Conservation (phyloP, 2,329 filamentous ascomycete genomes). For the Lasiodiplodia gonubiensis region DNA sequence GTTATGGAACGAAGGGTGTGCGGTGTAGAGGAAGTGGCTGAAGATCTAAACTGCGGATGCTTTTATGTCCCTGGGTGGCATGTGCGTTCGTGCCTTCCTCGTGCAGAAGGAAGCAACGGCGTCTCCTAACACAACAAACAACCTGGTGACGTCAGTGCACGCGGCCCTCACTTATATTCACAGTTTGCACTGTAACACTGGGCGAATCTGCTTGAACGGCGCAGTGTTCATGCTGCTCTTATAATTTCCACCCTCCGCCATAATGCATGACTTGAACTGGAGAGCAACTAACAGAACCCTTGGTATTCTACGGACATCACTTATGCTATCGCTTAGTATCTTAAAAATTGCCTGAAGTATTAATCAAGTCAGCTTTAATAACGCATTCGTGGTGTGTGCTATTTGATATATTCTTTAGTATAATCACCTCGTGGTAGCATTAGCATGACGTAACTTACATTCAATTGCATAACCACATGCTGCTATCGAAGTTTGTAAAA, state of each 20-base stretch:
- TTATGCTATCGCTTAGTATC: too few relatives aligned
- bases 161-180: neutral
- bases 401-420: too few relatives aligned
- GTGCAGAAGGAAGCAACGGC: neutral
- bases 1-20: too few relatives aligned
- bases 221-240: neutral
- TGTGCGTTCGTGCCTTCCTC: neutral
- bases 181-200: neutral
- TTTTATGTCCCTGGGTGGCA: neutral
- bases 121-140: neutral
- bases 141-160: neutral
- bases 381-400: too few relatives aligned
- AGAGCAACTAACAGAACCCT: neutral
- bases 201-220: neutral
- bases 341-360: too few relatives aligned
- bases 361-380: too few relatives aligned
- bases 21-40: neutral
- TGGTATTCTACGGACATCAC: too few relatives aligned
- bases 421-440: too few relatives aligned
- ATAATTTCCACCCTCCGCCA: neutral
- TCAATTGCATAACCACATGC: too few relatives aligned
- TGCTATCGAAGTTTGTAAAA: too few relatives aligned
- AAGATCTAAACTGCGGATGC: neutral
- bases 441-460: too few relatives aligned
- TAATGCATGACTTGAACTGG: neutral